Conservation (phyloP, 73 alveolate species). For the Symbiodinium natans region DNA sequence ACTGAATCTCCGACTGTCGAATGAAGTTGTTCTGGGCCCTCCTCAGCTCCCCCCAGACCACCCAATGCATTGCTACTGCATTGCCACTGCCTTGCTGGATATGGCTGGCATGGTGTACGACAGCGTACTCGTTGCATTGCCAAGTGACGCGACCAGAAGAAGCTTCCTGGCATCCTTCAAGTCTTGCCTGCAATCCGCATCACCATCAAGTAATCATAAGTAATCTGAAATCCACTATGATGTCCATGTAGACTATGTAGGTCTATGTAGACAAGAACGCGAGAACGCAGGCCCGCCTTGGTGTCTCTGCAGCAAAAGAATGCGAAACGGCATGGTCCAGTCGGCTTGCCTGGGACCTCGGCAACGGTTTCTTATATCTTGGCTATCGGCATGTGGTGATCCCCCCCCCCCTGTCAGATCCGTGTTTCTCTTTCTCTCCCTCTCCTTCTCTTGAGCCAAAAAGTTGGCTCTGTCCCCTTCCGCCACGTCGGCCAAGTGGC, state of each 20-base stretch:
- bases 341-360: slow-evolving; percentile 71
- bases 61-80: too few relatives aligned
- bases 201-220: not conserved
- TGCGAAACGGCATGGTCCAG: slow-evolving; percentile 13
- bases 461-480: not conserved
- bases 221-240: too few relatives aligned
- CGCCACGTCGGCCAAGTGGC: too few relatives aligned
- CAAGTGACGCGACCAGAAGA: slow-evolving; percentile 32
- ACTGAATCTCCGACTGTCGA: not conserved
- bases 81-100: not conserved
- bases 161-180: slow-evolving; percentile 48
- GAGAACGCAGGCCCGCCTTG: not conserved
- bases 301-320: slow-evolving; percentile 7
- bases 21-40: slow-evolving; percentile 53
- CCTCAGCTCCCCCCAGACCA: not conserved
- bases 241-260: not conserved
- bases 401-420: too few relatives aligned
- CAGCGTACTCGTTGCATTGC: not conserved
- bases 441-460: too few relatives aligned
- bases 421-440: too few relatives aligned
- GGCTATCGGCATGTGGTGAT: too few relatives aligned
- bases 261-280: not conserved
- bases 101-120: too few relatives aligned
- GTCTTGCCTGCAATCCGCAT: slow-evolving; percentile 24
- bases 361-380: too few relatives aligned